phyloP scores from a whole-genome alignment of 352 stramenopile species.

The Pythium coloratum region DNA sequence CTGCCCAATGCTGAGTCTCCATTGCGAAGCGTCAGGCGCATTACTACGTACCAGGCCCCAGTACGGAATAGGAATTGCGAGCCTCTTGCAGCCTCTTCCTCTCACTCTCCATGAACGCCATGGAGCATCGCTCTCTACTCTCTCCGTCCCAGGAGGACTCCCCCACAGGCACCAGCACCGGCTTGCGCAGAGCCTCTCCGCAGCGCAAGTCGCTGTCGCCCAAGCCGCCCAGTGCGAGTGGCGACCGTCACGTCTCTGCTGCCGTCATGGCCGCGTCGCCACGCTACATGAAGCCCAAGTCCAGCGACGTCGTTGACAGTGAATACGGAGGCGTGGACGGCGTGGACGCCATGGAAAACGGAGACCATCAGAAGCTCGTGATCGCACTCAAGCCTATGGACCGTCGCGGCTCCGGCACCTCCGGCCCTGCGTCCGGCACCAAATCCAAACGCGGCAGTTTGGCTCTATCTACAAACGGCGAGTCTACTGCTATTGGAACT shows the following conservation, averaged over 20 bases:
- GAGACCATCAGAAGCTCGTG: conserved; percentile 8
- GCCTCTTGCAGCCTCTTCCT: neutral
- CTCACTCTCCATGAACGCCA: neutral
- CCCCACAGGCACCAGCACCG: neutral
- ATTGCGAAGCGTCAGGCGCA: neutral
- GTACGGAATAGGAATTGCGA: neutral
- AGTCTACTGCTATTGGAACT: neutral
- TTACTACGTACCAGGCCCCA: no score
- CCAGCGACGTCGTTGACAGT: neutral
- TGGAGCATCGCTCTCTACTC: neutral
- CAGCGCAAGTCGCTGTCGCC: neutral
- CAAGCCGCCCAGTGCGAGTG: neutral
- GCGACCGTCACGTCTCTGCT: neutral
- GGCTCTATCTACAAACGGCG: neutral
- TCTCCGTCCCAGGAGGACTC: neutral
- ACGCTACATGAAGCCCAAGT: conserved; percentile 1
- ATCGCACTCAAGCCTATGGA: conserved; percentile 10
- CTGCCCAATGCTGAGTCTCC: neutral
- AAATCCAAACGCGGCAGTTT: conserved; percentile 13
- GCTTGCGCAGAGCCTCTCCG: neutral
- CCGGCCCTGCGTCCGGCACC: neutral
- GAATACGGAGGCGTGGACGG: neutral
- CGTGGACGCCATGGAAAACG: conserved; percentile 16
- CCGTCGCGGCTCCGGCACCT: neutral
- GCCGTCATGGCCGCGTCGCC: neutral